phyloP scores from a whole-genome alignment of 768 basidiomycete genomes.

The Serendipita sp. region DNA sequence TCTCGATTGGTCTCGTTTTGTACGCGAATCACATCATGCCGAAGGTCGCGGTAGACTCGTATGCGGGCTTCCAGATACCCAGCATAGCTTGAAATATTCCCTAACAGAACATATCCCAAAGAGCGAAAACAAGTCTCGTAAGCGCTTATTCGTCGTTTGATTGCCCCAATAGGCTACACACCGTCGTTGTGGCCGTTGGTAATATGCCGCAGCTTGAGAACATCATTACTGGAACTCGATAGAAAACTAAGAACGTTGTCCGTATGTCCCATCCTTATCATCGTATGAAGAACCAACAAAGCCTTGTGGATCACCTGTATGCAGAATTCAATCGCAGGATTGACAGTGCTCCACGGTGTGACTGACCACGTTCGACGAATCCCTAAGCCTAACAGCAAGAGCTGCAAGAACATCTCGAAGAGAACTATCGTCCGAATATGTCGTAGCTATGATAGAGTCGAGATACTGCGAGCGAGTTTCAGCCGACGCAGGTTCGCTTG shows the following conservation, averaged over 20 bases:
- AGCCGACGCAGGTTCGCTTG: background rate
- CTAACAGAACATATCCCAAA: constrained; percentile 67
- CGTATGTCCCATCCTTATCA: constrained; percentile 93
- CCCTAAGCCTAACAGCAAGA: constrained; percentile 65
- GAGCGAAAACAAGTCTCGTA: background rate
- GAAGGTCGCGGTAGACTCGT: constrained; percentile 71
- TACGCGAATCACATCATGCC: constrained; percentile 85
- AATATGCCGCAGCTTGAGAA: constrained; percentile 69
- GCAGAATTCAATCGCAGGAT: background rate
- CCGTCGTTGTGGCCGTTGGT: constrained; percentile 80
- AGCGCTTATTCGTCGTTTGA: background rate
- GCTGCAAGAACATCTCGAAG: constrained; percentile 87
- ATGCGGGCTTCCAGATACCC: constrained; percentile 80
- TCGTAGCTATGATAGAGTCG: constrained; percentile 89
- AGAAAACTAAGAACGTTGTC: constrained; percentile 82
- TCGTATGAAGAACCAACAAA: constrained; percentile 82
- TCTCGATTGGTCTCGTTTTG: constrained; percentile 89
- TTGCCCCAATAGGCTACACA: constrained; percentile 18
- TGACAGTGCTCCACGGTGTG: background rate
- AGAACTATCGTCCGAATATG: constrained; percentile 91
- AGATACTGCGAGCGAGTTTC: constrained; percentile 48
- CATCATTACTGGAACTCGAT: constrained; percentile 45
- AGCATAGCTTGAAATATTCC: constrained; percentile 78
- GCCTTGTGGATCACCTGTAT: constrained; percentile 92
- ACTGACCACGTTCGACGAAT: constrained; percentile 80